A percentile compares a stretch with the other conserved stretches of the same genome.
Evolutionary conservation across 768 basidiomycete species (phyloP).

Genomic region (Boletus subparvulus): DNA sequence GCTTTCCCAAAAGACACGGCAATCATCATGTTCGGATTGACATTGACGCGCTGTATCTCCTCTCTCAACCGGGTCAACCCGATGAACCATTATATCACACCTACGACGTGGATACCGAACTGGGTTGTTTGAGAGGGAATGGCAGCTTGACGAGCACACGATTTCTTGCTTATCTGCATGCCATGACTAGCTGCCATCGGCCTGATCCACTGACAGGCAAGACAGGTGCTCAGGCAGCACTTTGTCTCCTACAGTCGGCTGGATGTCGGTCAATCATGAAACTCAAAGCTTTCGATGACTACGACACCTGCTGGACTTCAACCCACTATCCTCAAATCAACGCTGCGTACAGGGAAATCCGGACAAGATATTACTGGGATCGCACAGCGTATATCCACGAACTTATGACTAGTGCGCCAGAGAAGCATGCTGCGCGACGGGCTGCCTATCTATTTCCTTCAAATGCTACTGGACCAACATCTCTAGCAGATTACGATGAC

Average conservation of each 20-base stretch:
- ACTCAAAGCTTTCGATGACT: slow-evolving; percentile 10
- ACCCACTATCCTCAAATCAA: not conserved
- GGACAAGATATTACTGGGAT: not conserved
- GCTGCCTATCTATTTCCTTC: not conserved
- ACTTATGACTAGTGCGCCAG: no score
- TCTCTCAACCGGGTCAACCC: no score
- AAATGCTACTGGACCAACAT: not conserved
- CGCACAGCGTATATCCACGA: no score
- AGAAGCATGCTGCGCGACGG: not conserved
- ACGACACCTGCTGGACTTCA: not conserved
- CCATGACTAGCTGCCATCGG: not conserved
- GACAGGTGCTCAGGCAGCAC: not conserved
- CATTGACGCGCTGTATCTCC: no score
- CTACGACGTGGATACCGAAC: not conserved
- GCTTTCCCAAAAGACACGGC: no score
- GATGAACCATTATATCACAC: not conserved
- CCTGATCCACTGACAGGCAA: not conserved
- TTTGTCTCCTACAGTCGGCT: not conserved
- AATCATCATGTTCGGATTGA: not conserved
- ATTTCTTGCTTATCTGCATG: not conserved
- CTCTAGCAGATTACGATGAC: not conserved
- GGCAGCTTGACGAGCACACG: not conserved
- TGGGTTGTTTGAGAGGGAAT: not conserved
- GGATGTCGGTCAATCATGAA: slow-evolving; percentile 38
- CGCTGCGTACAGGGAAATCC: not conserved